Conservation (phyloP, 352 stramenopile species). For the Peronospora farinosa region DNA sequence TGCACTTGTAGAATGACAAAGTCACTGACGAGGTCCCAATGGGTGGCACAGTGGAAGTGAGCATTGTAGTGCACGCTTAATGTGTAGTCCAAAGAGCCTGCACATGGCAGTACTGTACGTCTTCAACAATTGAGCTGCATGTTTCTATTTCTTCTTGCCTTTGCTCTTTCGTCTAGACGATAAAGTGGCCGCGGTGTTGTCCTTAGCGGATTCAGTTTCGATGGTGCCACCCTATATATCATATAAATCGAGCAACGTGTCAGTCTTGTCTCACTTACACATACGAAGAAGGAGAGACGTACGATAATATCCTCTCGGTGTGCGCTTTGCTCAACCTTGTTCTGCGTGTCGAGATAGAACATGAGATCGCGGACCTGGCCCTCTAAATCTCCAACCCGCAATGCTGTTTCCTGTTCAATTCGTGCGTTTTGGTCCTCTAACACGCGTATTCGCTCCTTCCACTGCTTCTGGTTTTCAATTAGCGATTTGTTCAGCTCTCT, state of each 20-base stretch:
- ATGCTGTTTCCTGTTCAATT: constrained; percentile 49
- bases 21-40: no score
- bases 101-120: no score
- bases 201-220: constrained; percentile 48
- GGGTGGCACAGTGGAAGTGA: no score
- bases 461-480: constrained; percentile 85
- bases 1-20: no score
- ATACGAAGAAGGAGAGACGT: constrained; percentile 7
- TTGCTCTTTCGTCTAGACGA: constrained; percentile 22
- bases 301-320: constrained; percentile 81
- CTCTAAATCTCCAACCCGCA: constrained; percentile 70
- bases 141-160: constrained; percentile 24
- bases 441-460: constrained; percentile 69
- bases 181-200: constrained; percentile 12
- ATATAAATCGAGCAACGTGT: constrained; percentile 6
- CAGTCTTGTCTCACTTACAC: background rate
- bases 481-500: constrained; percentile 85
- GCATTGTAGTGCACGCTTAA: no score
- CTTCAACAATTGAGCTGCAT: no score
- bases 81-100: no score
- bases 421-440: constrained; percentile 65
- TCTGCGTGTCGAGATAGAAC: constrained; percentile 88
- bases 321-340: constrained; percentile 71
- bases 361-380: constrained; percentile 84
- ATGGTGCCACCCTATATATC: constrained; percentile 64